Base-by-base conservation (phyloP, 345 rosid species). In the Barbarea vulgaris region DNA sequence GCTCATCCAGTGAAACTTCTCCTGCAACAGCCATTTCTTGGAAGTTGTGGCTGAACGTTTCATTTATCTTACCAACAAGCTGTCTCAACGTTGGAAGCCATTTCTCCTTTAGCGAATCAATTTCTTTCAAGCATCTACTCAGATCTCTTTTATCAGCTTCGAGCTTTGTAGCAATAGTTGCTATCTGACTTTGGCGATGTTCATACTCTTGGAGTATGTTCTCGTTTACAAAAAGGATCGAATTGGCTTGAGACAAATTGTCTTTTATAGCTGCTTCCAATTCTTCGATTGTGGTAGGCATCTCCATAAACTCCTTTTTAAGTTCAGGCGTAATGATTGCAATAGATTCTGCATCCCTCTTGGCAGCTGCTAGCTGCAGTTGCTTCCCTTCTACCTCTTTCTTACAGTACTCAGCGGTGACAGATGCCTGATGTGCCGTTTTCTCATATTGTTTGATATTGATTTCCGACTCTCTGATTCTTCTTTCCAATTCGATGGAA, bases 1-100 rank as follows among this genome's bases (percentile, higher is more conserved):
- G 96, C 78, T 94, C 98, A 81, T 94, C 98, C 80, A 94, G 67
- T 34, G 82, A 84, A 69, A 94, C 90, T 84, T 94, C 98, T 76
- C 98, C 96, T 11, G 98, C 98, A 83, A 91, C 87, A 64, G 98
- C 96, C 97, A 94, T 94, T 86, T 91, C 96, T 80, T 81, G 87
- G 77, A 94, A 94, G 80, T 94, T 94, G 51, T 64, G 90, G 79
- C 97, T 86, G 78, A 91, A 94, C 36, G 96, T 91, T 80, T 86
- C 89, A 75, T 94, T 87, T 73, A 94, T 91, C 80, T 85, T 88
- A 48, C 70, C 72, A 64, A 94, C 97, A 72, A 94, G 96, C 79
- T 80, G 84, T 81, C 97, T 91, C 79, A 94, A 75, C 14, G 85
- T 90, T 54, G 96, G 91, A 79, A 94, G 97, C 98, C 98, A 94